Evolutionary conservation across 192 early-diverging fungal species (phyloP), one percentile per base, ranked within the genome.

Genomic region (Gigaspora rosea): DNA sequence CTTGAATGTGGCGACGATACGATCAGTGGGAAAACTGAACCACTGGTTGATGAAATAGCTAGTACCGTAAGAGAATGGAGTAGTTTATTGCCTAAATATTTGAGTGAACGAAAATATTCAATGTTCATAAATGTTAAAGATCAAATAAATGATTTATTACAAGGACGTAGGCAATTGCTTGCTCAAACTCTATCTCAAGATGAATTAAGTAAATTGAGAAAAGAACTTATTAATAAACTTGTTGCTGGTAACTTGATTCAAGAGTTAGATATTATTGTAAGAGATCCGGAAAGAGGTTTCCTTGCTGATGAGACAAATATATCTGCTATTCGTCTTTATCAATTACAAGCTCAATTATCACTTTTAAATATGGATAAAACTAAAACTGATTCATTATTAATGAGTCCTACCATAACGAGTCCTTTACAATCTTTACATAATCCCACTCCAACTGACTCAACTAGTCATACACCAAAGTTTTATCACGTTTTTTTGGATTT

Each of bases 41-140:
- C 90, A 18, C 77, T 92, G 9, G 82, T 90, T 15, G 91, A 92
- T 77, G 91, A 92, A 69, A 87, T 92, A 54, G 85, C 89, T 7
- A 86, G 90, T 1, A 83, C 82, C 47, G 80, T 92, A 4, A 80
- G 89, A 27, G 88, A 90, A 82, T 92, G 91, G 91, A 84, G 84
- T 41, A 70, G 68, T 49, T 64, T 82, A 12, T 77, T 92, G 10
- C 85, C 90, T 22, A 71, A 52, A 15, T 85, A 91, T 76, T 78
- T 92, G 16, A 64, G 79, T 12, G 66, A 83, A 52, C 87, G 89
- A 57, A 79, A 86, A 58, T 92, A 92, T 70, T 78, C 77, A 9
- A 35, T 83, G 32, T 89, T 91, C 78, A 85, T 75, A 36, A 54
- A 78, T 5, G 81, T 92, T 32, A 84, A 83, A 33, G 82, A 80